Base-by-base conservation (phyloP, 108 stramenopile species). In the Nitzschia palea region DNA sequence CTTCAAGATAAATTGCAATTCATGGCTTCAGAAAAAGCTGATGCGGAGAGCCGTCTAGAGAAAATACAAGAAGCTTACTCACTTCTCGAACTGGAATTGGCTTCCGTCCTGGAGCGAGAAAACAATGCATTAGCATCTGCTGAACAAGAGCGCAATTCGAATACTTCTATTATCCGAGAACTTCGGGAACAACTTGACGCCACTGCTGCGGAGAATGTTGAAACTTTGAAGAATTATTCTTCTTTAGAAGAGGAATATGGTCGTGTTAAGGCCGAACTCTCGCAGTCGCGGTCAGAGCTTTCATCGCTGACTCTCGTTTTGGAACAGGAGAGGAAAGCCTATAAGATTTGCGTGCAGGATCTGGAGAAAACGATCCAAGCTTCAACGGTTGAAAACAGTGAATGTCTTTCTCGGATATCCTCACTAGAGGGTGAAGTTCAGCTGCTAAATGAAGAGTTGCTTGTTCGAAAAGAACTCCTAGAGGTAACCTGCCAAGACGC, bases 1-100 rank as follows among this genome's bases (percentile, higher is more conserved):
- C 14, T 32, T 57, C 29, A 57, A 33, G 55, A 57, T 14, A 8
- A 57, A 32, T 30, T 57, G 34, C 12, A 57, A 33, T 50, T 22
- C 9, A 50, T 18, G 48, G 6, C 6, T 18, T 50, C 22, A 6
- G 48, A 50, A 18, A 22, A 22, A n/a, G 17, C 48, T 18, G 20
- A 50, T 5, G 48, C 48, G 5, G 14, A n/a, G 48, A 18, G 6
- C 18, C 17, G 22, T 6, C 20, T 50, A 5, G 48, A n/a, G 33
- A 22, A 2, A 27, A 28, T 22, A 30, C 27, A 51, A 25, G 32
- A 22, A 5, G 22, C 31, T 36, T 20, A 52, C 10, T 2, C 26
- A 26, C 50, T 34, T 26, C 35, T 65, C 12, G 50, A 65, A 15
- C 50, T 6, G 5, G 48, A 65, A 29, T 15, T 44, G 5, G 26